A percentile compares a stretch with the other conserved stretches of the same genome.
Evolutionary conservation across 495 filamentous ascomycete genomes (phyloP).

Genomic region (Penicillium robsamsonii): DNA sequence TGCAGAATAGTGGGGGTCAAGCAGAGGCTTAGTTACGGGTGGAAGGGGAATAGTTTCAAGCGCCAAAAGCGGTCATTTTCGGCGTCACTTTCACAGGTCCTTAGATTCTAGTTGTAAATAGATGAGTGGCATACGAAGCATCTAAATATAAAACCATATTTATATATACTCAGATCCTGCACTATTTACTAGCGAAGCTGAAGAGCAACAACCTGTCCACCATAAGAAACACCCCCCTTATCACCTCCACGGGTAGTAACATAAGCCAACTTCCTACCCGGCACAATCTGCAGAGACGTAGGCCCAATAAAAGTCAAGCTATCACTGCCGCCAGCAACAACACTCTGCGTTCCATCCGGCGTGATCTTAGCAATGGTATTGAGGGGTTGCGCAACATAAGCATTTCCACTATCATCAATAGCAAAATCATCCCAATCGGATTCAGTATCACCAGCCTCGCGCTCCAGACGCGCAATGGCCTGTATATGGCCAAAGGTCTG

Average conservation of each 20-base stretch:
- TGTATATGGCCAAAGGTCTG: conserved; percentile 19
- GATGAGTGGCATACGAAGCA: too few relatives aligned
- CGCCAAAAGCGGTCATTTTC: too few relatives aligned
- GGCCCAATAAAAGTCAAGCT: conserved; percentile 20
- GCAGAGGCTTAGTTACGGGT: too few relatives aligned
- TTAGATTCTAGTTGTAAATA: too few relatives aligned
- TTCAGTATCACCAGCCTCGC: neutral
- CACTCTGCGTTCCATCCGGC: conserved; percentile 18
- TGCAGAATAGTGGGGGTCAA: too few relatives aligned
- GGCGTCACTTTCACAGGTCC: too few relatives aligned
- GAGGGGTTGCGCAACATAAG: conserved; percentile 29
- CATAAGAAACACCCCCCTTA: conserved; percentile 10
- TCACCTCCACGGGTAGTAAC: conserved; percentile 18
- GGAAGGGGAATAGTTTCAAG: too few relatives aligned
- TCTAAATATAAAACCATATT: too few relatives aligned
- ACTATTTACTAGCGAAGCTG: neutral
- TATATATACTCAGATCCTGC: too few relatives aligned
- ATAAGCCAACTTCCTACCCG: conserved; percentile 18
- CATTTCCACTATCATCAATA: conserved; percentile 22
- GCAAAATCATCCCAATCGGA: conserved; percentile 37
- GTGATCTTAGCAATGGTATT: conserved; percentile 28
- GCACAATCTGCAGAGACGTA: conserved; percentile 28
- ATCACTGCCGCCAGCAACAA: conserved; percentile 27
- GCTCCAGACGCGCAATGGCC: conserved; percentile 19
- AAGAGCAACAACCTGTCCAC: conserved; percentile 19